Evolutionary conservation across 495 filamentous ascomycete species (phyloP), one percentile per base, ranked within the genome.

Genomic region (Cryomyces minteri): DNA sequence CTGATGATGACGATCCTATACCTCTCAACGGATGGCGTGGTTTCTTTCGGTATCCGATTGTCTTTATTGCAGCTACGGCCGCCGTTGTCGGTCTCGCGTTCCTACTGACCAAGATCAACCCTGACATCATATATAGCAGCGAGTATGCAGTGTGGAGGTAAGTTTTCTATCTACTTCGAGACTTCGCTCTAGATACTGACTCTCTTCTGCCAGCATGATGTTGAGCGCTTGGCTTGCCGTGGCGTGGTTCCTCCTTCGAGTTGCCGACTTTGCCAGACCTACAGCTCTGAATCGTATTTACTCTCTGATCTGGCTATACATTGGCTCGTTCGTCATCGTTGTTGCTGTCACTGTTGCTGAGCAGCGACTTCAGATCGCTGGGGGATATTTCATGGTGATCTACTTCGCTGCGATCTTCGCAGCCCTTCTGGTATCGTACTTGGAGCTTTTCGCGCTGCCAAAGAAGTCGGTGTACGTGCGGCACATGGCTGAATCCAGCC

Each of bases 281-380:
- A 85, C 81, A 4, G 90, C 88, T 4, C 73, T 98, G 18, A 81
- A 87, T 43, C 69, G 88, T 31, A 70, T 77, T 12, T 94, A 93
- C 62, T 73, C 76, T 37, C 70, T 82, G 32, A 71, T 90, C 18
- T 94, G 90, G 86, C 68, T 90, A 48, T 94, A 84, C 56, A 50
- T 75, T 29, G 57, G 84, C 6, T 69, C 74, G 31, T 94, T 85
- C 77, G 59, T 74, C 14, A 52, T 83, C 32, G 67, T 92, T 32
- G 77, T 94, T 10, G 69, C 67, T 9, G 72, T 77, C 28, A 86
- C 88, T 4, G 75, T 88, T 5, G 69, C 74, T 42, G 77, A 84
- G 49, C 74, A 88, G 54, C 71, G 78, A 44, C 67, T 75, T 47
- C 67, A 73, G 34, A 68, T 95, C 39, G 84, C 74, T 10, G 73